Conservation (phyloP, 2,329 filamentous ascomycete species). For the Colletotrichum magnum region DNA sequence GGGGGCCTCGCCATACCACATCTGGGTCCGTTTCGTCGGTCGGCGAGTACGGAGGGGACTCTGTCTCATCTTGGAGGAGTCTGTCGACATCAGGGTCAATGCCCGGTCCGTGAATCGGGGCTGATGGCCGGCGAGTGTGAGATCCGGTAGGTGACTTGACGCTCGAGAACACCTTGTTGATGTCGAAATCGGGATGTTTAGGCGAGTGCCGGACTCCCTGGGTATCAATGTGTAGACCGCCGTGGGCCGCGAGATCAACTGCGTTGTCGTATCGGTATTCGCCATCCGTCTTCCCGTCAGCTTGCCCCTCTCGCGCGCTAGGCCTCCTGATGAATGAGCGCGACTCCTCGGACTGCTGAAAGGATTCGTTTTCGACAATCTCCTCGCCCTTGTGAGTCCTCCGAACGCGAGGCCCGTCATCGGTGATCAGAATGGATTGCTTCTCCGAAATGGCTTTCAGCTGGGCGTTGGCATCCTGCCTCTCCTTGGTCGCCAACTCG, state of each 20-base stretch:
- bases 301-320: slow-evolving; percentile 47
- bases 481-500: slow-evolving; percentile 92
- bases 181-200: slow-evolving; percentile 77
- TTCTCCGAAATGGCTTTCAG: slow-evolving; percentile 85
- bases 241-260: slow-evolving; percentile 48
- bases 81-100: slow-evolving; percentile 93
- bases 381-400: slow-evolving; percentile 97
- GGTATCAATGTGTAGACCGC: slow-evolving; percentile 58
- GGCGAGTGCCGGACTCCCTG: slow-evolving; percentile 65
- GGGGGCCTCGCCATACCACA: slow-evolving; percentile 82
- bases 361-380: slow-evolving; percentile 82
- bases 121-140: slow-evolving; percentile 63
- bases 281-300: slow-evolving; percentile 35
- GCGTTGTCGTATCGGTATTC: slow-evolving; percentile 30
- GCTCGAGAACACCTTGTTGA: slow-evolving; percentile 87
- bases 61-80: slow-evolving; percentile 83
- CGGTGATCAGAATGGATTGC: slow-evolving; percentile 85
- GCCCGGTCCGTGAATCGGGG: slow-evolving; percentile 69
- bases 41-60: slow-evolving; percentile 87
- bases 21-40: slow-evolving; percentile 80
- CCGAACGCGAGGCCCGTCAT: slow-evolving; percentile 83
- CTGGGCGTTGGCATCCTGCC: slow-evolving; percentile 82
- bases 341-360: slow-evolving; percentile 51
- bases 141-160: slow-evolving; percentile 79
- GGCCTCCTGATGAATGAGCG: slow-evolving; percentile 54